Evolutionary conservation across 176 grass and related monocot species (phyloP).

Genomic region (Cenchrus purpureus): DNA sequence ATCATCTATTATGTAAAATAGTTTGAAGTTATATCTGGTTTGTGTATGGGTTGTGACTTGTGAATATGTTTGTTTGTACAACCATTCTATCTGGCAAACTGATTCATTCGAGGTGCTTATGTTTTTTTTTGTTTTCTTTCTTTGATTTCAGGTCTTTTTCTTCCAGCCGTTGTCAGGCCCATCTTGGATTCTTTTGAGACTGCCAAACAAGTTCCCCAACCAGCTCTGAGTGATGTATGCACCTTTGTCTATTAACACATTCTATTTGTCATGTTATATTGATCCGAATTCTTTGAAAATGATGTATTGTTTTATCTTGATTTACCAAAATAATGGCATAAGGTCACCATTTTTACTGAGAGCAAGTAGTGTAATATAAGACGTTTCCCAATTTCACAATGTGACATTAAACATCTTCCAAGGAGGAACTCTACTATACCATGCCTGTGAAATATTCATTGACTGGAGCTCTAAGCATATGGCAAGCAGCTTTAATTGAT

Average conservation of each 20-base stretch:
- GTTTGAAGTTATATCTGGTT: neutral
- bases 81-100: constrained; percentile 6
- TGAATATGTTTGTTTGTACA: constrained; percentile 20
- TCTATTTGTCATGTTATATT: neutral
- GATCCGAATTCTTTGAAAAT: constrained; percentile 5
- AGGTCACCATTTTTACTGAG: neutral
- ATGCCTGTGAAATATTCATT: neutral
- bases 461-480: neutral
- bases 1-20: neutral
- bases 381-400: constrained; percentile 2
- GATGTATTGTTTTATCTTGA: constrained; percentile 32
- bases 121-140: constrained; percentile 6
- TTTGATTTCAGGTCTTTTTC: constrained; percentile 67
- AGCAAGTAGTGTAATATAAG: neutral
- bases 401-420: neutral
- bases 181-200: constrained; percentile 76
- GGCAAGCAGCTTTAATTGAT: constrained; percentile 10
- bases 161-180: constrained; percentile 80
- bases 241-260: neutral
- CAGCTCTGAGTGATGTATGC: constrained; percentile 70
- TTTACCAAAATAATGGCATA: neutral
- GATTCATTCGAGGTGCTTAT: neutral
- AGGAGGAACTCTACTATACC: neutral
- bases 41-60: neutral
- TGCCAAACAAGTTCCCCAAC: constrained; percentile 64